Percentiles rank a stretch among this genome's conserved stretches.
These are phyloP conservation scores for Moricandia arvensis DNA, from an alignment of 345 rosid genomes.

Conservation along the genomic window DNA sequence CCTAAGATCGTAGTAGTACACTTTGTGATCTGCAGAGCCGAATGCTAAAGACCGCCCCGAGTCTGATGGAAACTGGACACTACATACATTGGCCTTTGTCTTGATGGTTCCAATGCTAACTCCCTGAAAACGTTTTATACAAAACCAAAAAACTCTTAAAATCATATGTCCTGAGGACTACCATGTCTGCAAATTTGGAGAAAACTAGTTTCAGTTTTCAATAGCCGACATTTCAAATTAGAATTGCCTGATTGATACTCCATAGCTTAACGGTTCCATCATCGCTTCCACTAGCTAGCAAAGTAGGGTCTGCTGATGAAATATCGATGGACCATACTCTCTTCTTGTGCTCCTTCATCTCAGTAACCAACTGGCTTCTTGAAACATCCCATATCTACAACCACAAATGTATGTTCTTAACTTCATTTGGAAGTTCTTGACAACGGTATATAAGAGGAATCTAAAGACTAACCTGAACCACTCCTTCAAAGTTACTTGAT, in stretches of 20 bases:
- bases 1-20: slow-evolving; percentile 89
- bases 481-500: slow-evolving; percentile 97
- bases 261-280: slow-evolving; percentile 96
- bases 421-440: background rate
- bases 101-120: slow-evolving; percentile 77
- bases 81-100: slow-evolving; percentile 90
- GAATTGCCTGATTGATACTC: slow-evolving; percentile 99
- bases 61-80: slow-evolving; percentile 88
- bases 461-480: slow-evolving; percentile 68
- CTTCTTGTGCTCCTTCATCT: slow-evolving; percentile 89
- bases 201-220: slow-evolving; percentile 57
- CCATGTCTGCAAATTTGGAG: slow-evolving; percentile 20
- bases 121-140: slow-evolving; percentile 67
- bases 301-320: slow-evolving; percentile 85
- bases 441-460: background rate
- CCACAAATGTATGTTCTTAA: background rate
- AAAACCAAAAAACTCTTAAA: slow-evolving; percentile 42
- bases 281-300: slow-evolving; percentile 95
- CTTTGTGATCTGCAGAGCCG: slow-evolving; percentile 93
- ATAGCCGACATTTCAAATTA: slow-evolving; percentile 83
- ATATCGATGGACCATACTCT: slow-evolving; percentile 95
- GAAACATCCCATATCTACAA: slow-evolving; percentile 88
- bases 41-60: slow-evolving; percentile 82
- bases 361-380: slow-evolving; percentile 72
- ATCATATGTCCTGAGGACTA: slow-evolving; percentile 31